Evolutionary conservation across 1,284 basidiomycete genomes (phyloP).

Genomic region (Puccinia hordei): DNA sequence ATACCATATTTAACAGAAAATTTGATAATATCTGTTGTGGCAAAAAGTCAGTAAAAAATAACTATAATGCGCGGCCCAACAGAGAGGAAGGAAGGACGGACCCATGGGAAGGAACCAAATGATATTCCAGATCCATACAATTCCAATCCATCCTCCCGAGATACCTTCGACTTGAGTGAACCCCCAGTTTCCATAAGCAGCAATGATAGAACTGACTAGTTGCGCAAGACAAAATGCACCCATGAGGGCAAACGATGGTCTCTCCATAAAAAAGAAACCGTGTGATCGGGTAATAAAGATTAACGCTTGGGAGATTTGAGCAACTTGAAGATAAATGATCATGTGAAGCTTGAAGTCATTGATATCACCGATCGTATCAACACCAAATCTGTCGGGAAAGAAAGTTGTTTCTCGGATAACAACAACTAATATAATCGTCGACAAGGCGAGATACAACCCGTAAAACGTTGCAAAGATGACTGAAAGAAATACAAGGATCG

Average conservation of each 20-base stretch:
- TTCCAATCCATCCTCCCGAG: slow-evolving; percentile 91
- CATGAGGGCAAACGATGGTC: slow-evolving; percentile 41
- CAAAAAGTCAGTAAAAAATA: background rate
- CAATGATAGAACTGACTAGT: slow-evolving; percentile 36
- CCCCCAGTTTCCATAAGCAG: slow-evolving; percentile 27
- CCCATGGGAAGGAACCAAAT: slow-evolving; percentile 47
- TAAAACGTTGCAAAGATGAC: slow-evolving; percentile 89
- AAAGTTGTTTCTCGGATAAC: slow-evolving; percentile 84
- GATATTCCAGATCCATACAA: slow-evolving; percentile 65
- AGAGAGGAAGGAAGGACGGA: slow-evolving; percentile 63
- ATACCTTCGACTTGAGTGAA: slow-evolving; percentile 40
- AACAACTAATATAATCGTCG: slow-evolving; percentile 79
- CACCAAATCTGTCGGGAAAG: slow-evolving; percentile 85
- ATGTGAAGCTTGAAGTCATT: slow-evolving; percentile 66
- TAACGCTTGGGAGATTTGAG: slow-evolving; percentile 48
- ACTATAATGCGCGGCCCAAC: slow-evolving; percentile 87
- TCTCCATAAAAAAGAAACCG: slow-evolving; percentile 50
- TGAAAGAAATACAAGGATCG: slow-evolving; percentile 92
- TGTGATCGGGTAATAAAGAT: slow-evolving; percentile 51
- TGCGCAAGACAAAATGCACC: slow-evolving; percentile 47
- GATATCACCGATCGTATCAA: slow-evolving; percentile 58
- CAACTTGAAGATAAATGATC: slow-evolving; percentile 61
- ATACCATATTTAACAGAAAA: slow-evolving; percentile 49
- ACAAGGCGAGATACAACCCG: slow-evolving; percentile 85
- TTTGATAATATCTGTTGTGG: slow-evolving; percentile 40